phyloP scores from a whole-genome alignment of 1,139 yeast genomes.

The Magnusiomyces magnusii region DNA sequence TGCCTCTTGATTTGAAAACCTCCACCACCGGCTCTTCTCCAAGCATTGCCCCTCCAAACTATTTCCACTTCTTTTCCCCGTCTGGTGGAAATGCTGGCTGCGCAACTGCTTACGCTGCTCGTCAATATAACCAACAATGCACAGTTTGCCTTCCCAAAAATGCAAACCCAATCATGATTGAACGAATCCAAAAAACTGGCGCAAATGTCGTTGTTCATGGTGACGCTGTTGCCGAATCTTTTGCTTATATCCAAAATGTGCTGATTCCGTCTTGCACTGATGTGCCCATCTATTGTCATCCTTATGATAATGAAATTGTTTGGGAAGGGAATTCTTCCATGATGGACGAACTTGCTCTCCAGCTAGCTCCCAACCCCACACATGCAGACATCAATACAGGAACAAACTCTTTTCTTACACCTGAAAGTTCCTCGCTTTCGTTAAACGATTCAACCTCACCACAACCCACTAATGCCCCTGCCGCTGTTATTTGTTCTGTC shows the following conservation, averaged over 20 bases:
- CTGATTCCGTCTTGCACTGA: slow-evolving; percentile 27
- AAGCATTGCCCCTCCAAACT: slow-evolving; percentile 21
- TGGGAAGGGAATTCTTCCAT: slow-evolving; percentile 66
- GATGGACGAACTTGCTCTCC: slow-evolving; percentile 49
- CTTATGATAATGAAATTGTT: slow-evolving; percentile 55
- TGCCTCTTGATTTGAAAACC: neutral
- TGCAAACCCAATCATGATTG: slow-evolving; percentile 40
- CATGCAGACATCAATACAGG: neutral
- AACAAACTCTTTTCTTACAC: neutral
- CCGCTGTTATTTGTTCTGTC: slow-evolving; percentile 56
- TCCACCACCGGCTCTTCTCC: too few species aligned
- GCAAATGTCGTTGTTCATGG: slow-evolving; percentile 54
- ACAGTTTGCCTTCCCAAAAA: slow-evolving; percentile 57
- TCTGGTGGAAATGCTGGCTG: slow-evolving; percentile 81
- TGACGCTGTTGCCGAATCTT: slow-evolving; percentile 56
- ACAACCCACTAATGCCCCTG: neutral
- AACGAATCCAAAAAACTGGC: slow-evolving; percentile 42
- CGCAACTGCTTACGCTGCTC: slow-evolving; percentile 63
- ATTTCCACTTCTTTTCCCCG: slow-evolving; percentile 51
- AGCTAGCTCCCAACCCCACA: slow-evolving; percentile 26
- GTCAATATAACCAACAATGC: slow-evolving; percentile 38
- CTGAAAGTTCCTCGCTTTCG: neutral
- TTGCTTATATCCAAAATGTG: slow-evolving; percentile 41
- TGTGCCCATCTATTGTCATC: slow-evolving; percentile 52
- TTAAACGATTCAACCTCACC: neutral